These are phyloP conservation scores for Microbotryum scabiosae DNA, from an alignment of 1,284 basidiomycete species.

Conservation along the genomic window DNA sequence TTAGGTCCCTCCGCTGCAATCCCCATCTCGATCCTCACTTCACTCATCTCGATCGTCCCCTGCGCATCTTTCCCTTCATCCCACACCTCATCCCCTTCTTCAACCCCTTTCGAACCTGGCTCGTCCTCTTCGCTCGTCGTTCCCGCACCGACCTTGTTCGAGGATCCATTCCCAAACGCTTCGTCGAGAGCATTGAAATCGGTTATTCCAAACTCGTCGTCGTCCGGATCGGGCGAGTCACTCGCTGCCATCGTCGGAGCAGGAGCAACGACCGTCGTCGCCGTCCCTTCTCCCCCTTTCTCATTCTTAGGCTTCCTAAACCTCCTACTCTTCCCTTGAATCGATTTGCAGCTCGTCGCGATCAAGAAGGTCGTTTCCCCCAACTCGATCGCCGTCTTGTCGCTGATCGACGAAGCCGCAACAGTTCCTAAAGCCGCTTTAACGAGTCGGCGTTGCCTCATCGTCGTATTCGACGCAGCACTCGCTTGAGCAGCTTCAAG, in stretches of 20 bases:
- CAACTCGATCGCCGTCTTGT: background rate
- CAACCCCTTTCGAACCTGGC: background rate
- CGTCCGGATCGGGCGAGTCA: slow-evolving; percentile 3
- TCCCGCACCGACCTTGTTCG: background rate
- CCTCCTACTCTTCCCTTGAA: background rate
- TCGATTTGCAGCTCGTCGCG: background rate
- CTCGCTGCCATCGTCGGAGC: background rate
- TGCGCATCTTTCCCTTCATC: background rate
- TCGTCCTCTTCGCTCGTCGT: background rate
- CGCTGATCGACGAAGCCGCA: too few species aligned
- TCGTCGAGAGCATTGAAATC: slow-evolving; percentile 21
- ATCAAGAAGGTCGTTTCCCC: background rate
- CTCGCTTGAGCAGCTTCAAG: background rate
- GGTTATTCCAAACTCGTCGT: slow-evolving; percentile 6
- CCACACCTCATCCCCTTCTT: background rate
- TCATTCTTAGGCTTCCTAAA: slow-evolving; percentile 7
- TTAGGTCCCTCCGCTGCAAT: slow-evolving; percentile 10
- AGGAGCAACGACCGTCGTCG: background rate
- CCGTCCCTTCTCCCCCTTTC: background rate
- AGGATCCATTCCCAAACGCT: slow-evolving; percentile 9
- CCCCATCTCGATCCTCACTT: slow-evolving; percentile 24
- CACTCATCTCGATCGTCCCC: slow-evolving; percentile 19
- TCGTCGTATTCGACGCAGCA: background rate
- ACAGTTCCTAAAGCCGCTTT: background rate
- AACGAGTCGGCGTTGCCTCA: background rate